Conservation (phyloP, 371 early-diverging fungal species). For the Amoeboaphelidium protococcarum region DNA sequence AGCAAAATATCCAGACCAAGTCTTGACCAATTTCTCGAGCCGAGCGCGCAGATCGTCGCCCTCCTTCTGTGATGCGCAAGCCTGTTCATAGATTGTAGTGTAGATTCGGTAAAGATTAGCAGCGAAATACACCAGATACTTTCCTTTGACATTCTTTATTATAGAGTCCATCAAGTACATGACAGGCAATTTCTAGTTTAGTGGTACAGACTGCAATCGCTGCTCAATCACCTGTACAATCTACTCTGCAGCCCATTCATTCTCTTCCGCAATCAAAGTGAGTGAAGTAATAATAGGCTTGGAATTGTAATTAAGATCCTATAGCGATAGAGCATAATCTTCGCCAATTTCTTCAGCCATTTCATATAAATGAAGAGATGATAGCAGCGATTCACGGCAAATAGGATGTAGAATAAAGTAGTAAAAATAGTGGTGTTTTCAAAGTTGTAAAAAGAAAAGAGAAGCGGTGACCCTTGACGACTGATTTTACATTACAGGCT, state of each 20-base stretch:
- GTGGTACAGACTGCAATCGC: constrained; percentile 37
- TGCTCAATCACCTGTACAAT: constrained; percentile 62
- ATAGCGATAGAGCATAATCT: constrained; percentile 8
- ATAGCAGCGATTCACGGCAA: too few relatives aligned
- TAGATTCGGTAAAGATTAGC: constrained; percentile 36
- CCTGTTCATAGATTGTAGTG: constrained; percentile 40
- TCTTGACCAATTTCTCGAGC: too few relatives aligned
- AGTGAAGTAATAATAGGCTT: constrained; percentile 68
- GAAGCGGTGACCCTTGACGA: too few relatives aligned
- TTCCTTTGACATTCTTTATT: constrained; percentile 57
- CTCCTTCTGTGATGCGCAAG: too few relatives aligned
- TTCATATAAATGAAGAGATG: too few relatives aligned
- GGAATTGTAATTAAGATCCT: constrained; percentile 59
- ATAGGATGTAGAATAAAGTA: too few relatives aligned
- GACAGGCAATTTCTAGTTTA: constrained; percentile 50
- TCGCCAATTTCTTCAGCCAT: too few relatives aligned
- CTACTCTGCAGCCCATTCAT: constrained; percentile 24
- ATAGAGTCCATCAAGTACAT: constrained; percentile 80
- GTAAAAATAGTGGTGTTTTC: too few relatives aligned
- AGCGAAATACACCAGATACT: constrained; percentile 36
- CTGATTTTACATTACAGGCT: too few relatives aligned
- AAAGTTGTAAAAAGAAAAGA: too few relatives aligned
- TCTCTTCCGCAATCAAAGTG: constrained; percentile 55
- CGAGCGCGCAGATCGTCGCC: too few relatives aligned
- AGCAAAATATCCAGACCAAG: too few relatives aligned